Conservation (phyloP, 1,284 basidiomycete genomes). For the Marasmius sp. region DNA sequence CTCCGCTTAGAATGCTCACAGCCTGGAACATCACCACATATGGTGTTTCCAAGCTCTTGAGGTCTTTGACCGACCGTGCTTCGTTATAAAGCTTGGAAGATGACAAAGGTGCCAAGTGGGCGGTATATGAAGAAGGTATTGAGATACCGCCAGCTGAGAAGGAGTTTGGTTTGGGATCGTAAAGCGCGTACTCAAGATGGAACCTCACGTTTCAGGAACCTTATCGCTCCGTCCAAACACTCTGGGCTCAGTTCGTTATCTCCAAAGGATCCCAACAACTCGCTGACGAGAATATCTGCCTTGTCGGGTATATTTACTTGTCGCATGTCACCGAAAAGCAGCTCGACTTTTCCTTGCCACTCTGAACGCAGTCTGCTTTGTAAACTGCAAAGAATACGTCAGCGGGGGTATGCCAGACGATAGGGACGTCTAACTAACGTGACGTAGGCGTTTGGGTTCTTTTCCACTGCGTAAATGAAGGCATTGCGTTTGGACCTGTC, state of each 20-base stretch:
- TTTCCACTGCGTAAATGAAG: slow-evolving; percentile 89
- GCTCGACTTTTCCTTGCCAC: slow-evolving; percentile 82
- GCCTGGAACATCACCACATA: slow-evolving; percentile 99
- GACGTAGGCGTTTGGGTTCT: slow-evolving; percentile 92
- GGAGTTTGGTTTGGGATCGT: not conserved
- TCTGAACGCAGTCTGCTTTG: slow-evolving; percentile 80
- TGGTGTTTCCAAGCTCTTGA: slow-evolving; percentile 82
- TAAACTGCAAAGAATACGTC: slow-evolving; percentile 48
- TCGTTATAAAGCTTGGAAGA: slow-evolving; percentile 91
- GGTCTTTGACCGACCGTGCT: slow-evolving; percentile 62
- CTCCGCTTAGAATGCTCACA: slow-evolving; percentile 82
- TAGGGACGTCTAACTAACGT: slow-evolving; percentile 58
- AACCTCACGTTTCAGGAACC: slow-evolving; percentile 82
- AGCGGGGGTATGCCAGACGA: slow-evolving; percentile 12
- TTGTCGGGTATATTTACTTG: slow-evolving; percentile 76
- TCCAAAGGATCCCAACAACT: slow-evolving; percentile 95
- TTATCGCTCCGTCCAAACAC: slow-evolving; percentile 93
- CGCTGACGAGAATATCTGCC: slow-evolving; percentile 94
- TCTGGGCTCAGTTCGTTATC: slow-evolving; percentile 99
- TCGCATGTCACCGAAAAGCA: slow-evolving; percentile 96
- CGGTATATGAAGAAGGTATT: slow-evolving; percentile 94
- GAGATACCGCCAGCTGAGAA: slow-evolving; percentile 84
- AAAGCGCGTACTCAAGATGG: slow-evolving; percentile 1
- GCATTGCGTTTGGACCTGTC: slow-evolving; percentile 67
- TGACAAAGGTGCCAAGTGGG: slow-evolving; percentile 91